These are phyloP conservation scores for Malus hybrid DNA, from an alignment of 331 rosid genomes.

Conservation along the genomic window DNA sequence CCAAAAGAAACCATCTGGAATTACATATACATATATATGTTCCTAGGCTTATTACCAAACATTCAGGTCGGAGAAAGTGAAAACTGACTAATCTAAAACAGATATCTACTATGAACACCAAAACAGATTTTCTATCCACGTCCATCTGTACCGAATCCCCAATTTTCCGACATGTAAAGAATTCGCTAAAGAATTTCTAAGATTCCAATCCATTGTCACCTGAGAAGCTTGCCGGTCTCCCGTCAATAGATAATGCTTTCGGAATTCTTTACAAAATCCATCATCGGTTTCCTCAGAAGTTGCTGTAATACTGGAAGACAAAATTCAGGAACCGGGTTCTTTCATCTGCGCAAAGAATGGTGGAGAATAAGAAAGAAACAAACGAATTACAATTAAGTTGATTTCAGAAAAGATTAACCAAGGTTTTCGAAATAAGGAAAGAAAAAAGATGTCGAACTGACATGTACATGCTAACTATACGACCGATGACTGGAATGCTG, in stretches of 20 bases:
- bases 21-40: constrained; percentile 2
- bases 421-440: neutral
- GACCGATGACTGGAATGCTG: constrained; percentile 29
- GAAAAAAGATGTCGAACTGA: constrained; percentile 18
- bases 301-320: neutral
- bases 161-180: constrained; percentile 6
- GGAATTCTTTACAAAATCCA: neutral
- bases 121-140: neutral
- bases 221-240: constrained; percentile 11
- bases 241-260: neutral
- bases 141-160: constrained; percentile 17
- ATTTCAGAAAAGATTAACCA: neutral
- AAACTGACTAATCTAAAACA: constrained; percentile 1
- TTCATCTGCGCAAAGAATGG: neutral
- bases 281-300: neutral
- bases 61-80: constrained; percentile 2
- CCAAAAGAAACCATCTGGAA: neutral
- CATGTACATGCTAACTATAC: constrained; percentile 47
- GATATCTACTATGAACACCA: neutral
- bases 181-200: neutral
- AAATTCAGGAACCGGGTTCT: neutral
- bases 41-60: constrained; percentile 8
- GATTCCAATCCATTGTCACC: constrained; percentile 20
- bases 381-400: too few relatives aligned
- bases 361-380: neutral